Percentiles rank a stretch among this genome's conserved stretches.
Conservation (phyloP, 371 early-diverging fungal species). For the Syncephalis fuscata region DNA sequence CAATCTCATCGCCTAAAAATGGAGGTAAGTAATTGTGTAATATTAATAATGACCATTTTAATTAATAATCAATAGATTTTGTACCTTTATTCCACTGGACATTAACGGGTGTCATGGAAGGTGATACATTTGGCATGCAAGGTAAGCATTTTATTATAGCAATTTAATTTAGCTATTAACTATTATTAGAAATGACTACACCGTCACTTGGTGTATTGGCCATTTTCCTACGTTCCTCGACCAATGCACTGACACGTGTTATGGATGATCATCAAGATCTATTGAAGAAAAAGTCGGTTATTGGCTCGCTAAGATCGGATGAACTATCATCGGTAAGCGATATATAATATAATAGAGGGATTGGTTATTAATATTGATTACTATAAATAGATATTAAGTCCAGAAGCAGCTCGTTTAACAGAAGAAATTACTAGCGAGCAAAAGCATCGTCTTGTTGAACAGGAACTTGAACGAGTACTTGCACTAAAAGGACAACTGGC, state of each 20-base stretch:
- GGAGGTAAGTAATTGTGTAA: too few species aligned
- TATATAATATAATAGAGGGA: too few species aligned
- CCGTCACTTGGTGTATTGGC: conserved; percentile 1
- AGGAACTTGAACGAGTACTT: conserved; percentile 2
- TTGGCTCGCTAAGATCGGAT: too few species aligned
- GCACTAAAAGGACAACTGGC: background rate
- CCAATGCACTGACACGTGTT: conserved; percentile 5
- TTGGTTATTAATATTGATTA: too few species aligned
- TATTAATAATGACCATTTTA: too few species aligned
- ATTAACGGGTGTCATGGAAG: conserved; percentile 1
- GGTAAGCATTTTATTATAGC: too few species aligned
- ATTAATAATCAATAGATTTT: too few species aligned
- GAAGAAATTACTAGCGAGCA: conserved; percentile 14
- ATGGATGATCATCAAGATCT: background rate
- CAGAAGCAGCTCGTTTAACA: background rate
- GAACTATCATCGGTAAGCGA: too few species aligned
- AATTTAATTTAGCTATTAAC: too few species aligned
- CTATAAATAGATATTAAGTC: too few species aligned
- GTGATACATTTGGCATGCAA: background rate
- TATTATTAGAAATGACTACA: background rate
- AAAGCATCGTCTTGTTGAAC: conserved; percentile 11
- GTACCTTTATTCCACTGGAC: conserved; percentile 2
- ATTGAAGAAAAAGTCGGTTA: background rate
- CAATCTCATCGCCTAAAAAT: conserved; percentile 5
- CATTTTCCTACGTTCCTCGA: conserved; percentile 1